phyloP scores from a whole-genome alignment of 2,329 filamentous ascomycete species.

The Fusarium armeniacum region DNA sequence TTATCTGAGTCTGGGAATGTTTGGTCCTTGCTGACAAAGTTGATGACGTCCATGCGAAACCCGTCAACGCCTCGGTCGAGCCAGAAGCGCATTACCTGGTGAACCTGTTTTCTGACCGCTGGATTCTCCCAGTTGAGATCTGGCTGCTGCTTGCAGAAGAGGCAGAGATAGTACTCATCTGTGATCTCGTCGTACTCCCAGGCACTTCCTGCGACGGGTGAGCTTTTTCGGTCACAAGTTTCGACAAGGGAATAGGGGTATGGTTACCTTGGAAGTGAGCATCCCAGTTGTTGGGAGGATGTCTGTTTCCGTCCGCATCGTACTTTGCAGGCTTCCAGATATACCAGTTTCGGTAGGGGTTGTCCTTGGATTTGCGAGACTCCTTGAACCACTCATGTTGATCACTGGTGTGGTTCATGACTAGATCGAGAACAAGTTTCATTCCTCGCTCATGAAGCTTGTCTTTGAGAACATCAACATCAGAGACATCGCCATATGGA shows the following conservation, averaged over 20 bases:
- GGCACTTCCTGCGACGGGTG: conserved; percentile 54
- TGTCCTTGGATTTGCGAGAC: conserved; percentile 66
- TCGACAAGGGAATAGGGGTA: neutral
- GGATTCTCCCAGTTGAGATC: conserved; percentile 84
- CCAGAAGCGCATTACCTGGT: conserved; percentile 81
- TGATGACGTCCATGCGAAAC: conserved; percentile 77
- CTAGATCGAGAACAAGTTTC: conserved; percentile 79
- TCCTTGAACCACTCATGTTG: conserved; percentile 72
- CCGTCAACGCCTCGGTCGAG: conserved; percentile 76
- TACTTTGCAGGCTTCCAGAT: conserved; percentile 74
- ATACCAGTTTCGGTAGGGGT: conserved; percentile 72
- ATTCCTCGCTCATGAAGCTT: conserved; percentile 73
- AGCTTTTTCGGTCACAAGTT: neutral
- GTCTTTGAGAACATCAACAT: conserved; percentile 74
- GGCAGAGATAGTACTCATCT: conserved; percentile 71
- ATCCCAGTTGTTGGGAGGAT: conserved; percentile 73
- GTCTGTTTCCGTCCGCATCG: conserved; percentile 68
- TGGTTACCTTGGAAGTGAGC: conserved; percentile 56
- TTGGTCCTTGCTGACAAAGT: conserved; percentile 74
- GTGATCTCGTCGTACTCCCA: conserved; percentile 66
- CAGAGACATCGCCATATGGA: conserved; percentile 75
- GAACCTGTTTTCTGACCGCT: conserved; percentile 73
- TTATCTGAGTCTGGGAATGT: conserved; percentile 65
- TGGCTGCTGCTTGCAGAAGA: conserved; percentile 79
- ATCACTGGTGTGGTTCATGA: conserved; percentile 77